Percentiles rank a stretch among this genome's conserved stretches.
Evolutionary conservation across 1,284 basidiomycete species (phyloP).

Genomic region (Cryptococcus amylolentus): DNA sequence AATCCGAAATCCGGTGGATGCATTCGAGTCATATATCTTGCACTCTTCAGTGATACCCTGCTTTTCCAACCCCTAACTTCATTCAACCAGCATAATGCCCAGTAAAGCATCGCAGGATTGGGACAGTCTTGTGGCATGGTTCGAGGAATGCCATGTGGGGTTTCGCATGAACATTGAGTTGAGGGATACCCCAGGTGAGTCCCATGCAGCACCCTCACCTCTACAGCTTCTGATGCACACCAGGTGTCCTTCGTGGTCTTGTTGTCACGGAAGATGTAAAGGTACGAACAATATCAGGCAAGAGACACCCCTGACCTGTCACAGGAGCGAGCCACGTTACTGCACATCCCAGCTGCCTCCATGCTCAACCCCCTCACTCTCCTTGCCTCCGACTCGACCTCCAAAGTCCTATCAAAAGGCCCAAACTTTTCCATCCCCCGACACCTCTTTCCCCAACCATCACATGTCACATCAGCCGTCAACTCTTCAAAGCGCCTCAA

Average conservation of each 20-base stretch:
- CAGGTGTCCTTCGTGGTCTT: slow-evolving; percentile 68
- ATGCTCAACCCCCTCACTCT: slow-evolving; percentile 69
- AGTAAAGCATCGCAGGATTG: background rate
- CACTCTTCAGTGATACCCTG: too few species aligned
- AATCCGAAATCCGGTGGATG: too few species aligned
- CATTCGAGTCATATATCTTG: too few species aligned
- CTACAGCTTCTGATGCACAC: background rate
- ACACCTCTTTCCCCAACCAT: slow-evolving; percentile 32
- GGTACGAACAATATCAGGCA: slow-evolving; percentile 44
- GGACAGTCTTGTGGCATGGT: background rate
- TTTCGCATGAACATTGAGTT: slow-evolving; percentile 11
- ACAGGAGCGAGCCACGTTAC: slow-evolving; percentile 59
- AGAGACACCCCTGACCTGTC: background rate
- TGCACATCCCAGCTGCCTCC: slow-evolving; percentile 64
- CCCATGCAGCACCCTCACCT: too few species aligned
- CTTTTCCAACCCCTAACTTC: too few species aligned
- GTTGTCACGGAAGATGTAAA: slow-evolving; percentile 56
- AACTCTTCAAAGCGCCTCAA: slow-evolving; percentile 7
- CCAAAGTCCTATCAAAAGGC: background rate
- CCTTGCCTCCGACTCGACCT: slow-evolving; percentile 1
- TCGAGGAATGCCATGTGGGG: slow-evolving; percentile 10
- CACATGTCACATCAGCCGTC: background rate
- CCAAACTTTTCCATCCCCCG: slow-evolving; percentile 28
- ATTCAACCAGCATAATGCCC: background rate
- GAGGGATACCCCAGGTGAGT: slow-evolving; percentile 18